A percentile compares a stretch with the other conserved stretches of the same genome.
Evolutionary conservation across 2,329 filamentous ascomycete genomes (phyloP).

Genomic region (Verticillium nonalfalfae): DNA sequence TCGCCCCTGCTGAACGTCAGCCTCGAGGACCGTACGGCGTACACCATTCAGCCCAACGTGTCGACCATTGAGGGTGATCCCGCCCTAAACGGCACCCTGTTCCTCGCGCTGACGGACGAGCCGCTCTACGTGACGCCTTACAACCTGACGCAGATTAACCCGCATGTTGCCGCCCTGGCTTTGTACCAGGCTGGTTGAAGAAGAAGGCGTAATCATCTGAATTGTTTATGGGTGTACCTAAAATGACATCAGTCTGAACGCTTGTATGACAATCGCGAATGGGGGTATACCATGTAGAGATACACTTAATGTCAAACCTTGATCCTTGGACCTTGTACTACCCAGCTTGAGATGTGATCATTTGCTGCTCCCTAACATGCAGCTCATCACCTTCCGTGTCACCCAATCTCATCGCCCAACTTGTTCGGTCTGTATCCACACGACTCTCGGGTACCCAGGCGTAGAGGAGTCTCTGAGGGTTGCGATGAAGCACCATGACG

Average conservation of each 20-base stretch:
- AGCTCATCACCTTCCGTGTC: too few relatives aligned
- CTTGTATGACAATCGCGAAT: neutral
- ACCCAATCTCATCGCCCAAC: neutral
- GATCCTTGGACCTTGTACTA: neutral
- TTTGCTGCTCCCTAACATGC: too few relatives aligned
- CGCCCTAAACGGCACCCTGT: conserved; percentile 71
- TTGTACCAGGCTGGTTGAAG: conserved; percentile 64
- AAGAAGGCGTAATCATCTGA: neutral
- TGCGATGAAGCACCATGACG: neutral
- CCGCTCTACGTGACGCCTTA: conserved; percentile 68
- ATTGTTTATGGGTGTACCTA: neutral
- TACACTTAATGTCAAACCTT: neutral
- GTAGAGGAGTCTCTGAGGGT: neutral
- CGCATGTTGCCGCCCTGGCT: conserved; percentile 67
- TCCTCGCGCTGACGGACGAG: conserved; percentile 66
- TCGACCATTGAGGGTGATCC: conserved; percentile 63
- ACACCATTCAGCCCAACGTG: conserved; percentile 66
- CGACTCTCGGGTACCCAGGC: neutral
- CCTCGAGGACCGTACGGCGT: conserved; percentile 42
- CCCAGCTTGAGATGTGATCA: neutral
- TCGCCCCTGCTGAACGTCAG: conserved; percentile 50
- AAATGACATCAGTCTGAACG: neutral
- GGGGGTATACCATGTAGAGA: neutral
- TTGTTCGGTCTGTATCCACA: neutral
- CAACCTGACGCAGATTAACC: conserved; percentile 68